Conservation (phyloP, 108 stramenopile genomes). For the Mediolabrus comicus region DNA sequence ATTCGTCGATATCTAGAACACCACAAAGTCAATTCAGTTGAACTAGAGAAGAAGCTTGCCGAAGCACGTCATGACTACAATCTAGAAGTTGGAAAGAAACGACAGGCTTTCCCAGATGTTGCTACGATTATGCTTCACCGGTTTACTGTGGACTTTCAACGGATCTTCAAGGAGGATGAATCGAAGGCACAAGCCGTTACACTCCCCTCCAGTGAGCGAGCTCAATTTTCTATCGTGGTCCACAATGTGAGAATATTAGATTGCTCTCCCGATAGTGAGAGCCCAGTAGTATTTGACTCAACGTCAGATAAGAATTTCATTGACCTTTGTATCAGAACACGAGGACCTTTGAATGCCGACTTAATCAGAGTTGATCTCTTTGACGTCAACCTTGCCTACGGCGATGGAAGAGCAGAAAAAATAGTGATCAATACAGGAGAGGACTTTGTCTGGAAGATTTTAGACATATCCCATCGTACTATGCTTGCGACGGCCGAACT, state of each 20-base stretch:
- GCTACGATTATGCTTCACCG: conserved; percentile 58
- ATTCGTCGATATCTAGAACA: conserved; percentile 40
- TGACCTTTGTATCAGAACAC: conserved; percentile 71
- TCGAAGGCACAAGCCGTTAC: conserved; percentile 6
- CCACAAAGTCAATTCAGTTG: conserved; percentile 41
- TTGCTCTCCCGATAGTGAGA: conserved; percentile 61
- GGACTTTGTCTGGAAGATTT: conserved; percentile 80
- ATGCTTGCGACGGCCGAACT: conserved; percentile 69
- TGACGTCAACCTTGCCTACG: conserved; percentile 75
- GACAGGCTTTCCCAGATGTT: conserved; percentile 38
- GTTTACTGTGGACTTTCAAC: conserved; percentile 83
- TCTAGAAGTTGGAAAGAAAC: conserved; percentile 5
- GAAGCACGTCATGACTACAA: conserved; percentile 44
- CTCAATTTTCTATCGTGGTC: conserved; percentile 74
- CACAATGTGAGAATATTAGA: conserved; percentile 73
- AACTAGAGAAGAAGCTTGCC: conserved; percentile 38
- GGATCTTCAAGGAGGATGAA: conserved; percentile 72
- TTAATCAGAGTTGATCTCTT: conserved; percentile 75
- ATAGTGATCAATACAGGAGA: conserved; percentile 79
- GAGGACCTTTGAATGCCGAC: conserved; percentile 72
- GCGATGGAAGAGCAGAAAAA: conserved; percentile 59
- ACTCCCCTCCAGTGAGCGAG: conserved; percentile 54
- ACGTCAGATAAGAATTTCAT: conserved; percentile 66
- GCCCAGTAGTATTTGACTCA: conserved; percentile 75
- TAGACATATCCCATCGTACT: conserved; percentile 75